Percentiles rank a stretch among this genome's conserved stretches.
These are phyloP conservation scores for Seiridium cupressi DNA, from an alignment of 2,329 filamentous ascomycete genomes.

Conservation along the genomic window DNA sequence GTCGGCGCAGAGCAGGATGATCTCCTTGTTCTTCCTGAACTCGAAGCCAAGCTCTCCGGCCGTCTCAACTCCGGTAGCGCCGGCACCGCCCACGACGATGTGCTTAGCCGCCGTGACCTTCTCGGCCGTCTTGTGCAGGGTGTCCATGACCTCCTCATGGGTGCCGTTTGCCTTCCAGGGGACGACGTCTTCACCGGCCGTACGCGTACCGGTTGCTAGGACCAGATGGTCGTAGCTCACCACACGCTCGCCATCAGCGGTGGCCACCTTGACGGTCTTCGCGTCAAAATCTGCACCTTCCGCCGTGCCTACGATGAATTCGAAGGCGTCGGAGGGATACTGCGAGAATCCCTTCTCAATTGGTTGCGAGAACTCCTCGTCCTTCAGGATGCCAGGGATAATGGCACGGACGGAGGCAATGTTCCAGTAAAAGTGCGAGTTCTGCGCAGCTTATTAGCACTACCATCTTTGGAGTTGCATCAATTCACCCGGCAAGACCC, in stretches of 20 bases:
- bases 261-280: constrained; percentile 40
- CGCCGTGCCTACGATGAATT: constrained; percentile 52
- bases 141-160: constrained; percentile 40
- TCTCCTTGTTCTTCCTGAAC: constrained; percentile 44
- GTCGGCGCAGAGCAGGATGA: constrained; percentile 44
- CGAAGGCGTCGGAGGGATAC: constrained; percentile 47
- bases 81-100: constrained; percentile 56
- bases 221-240: constrained; percentile 56
- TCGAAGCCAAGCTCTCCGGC: constrained; percentile 53
- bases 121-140: constrained; percentile 38
- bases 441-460: constrained; percentile 32
- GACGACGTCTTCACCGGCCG: constrained; percentile 30
- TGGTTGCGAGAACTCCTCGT: constrained; percentile 48
- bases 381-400: constrained; percentile 45
- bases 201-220: constrained; percentile 53
- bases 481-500: too few relatives aligned
- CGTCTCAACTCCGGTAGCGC: constrained; percentile 54
- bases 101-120: constrained; percentile 44
- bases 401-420: constrained; percentile 55
- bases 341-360: constrained; percentile 47
- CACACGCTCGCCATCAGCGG: constrained; percentile 21
- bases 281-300: constrained; percentile 35
- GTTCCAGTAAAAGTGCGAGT: constrained; percentile 59
- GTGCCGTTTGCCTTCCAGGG: constrained; percentile 53
- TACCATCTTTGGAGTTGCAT: not conserved